Conservation (phyloP, 2,329 filamentous ascomycete genomes). For the Elsinoe necatrix region DNA sequence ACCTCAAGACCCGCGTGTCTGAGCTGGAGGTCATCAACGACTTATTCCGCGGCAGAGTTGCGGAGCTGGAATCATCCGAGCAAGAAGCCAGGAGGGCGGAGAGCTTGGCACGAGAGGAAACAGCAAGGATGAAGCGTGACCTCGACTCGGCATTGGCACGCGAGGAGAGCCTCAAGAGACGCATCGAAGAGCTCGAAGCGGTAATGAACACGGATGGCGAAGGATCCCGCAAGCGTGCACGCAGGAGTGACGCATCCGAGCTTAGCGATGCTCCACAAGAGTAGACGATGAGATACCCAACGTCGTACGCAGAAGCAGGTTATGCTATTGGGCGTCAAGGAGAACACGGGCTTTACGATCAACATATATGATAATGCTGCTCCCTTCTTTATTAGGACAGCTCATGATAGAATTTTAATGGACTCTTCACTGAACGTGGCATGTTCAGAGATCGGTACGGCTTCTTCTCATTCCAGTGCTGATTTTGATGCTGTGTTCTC, state of each 20-base stretch:
- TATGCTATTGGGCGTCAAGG: constrained; percentile 6
- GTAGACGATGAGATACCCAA: neutral
- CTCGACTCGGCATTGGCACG: constrained; percentile 67
- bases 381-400: neutral
- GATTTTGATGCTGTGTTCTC: neutral
- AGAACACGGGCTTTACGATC: constrained; percentile 9
- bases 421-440: neutral
- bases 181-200: constrained; percentile 66
- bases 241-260: constrained; percentile 18
- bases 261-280: constrained; percentile 7
- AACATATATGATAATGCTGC: neutral
- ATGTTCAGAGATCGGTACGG: neutral
- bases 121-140: constrained; percentile 50
- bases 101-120: constrained; percentile 49
- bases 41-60: constrained; percentile 57
- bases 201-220: constrained; percentile 13
- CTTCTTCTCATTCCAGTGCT: neutral
- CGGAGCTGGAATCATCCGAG: constrained; percentile 69
- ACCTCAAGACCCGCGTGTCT: constrained; percentile 87
- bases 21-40: constrained; percentile 91
- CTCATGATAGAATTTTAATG: constrained; percentile 6
- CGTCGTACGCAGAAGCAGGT: neutral
- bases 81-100: constrained; percentile 55
- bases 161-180: constrained; percentile 73
- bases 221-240: constrained; percentile 15